Percentiles rank a stretch among this genome's conserved stretches.
phyloP scores from a whole-genome alignment of 164 flowering plant species.

The Cinnamomum chago region DNA sequence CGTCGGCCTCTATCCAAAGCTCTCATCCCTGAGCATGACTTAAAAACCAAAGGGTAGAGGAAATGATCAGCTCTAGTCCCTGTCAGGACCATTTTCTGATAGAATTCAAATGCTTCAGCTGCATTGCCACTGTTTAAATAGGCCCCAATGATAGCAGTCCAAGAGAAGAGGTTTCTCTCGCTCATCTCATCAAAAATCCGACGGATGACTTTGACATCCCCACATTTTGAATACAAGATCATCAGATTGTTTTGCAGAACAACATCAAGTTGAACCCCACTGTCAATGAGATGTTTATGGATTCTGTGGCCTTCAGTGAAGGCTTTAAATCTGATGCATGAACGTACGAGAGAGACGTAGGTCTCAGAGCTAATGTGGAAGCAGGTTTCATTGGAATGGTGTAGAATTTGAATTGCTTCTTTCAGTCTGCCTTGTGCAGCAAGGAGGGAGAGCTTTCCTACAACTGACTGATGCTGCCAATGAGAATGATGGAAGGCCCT shows the following conservation, averaged over 20 bases:
- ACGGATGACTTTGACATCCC: slow-evolving; percentile 6
- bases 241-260: slow-evolving; percentile 22
- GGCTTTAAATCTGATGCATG: slow-evolving; percentile 24
- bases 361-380: slow-evolving; percentile 5
- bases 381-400: not conserved
- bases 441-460: slow-evolving; percentile 1
- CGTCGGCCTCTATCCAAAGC: slow-evolving; percentile 12
- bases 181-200: slow-evolving; percentile 23
- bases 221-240: slow-evolving; percentile 22
- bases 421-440: slow-evolving; percentile 14
- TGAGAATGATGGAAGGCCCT: slow-evolving; percentile 1
- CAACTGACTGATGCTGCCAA: slow-evolving; percentile 3
- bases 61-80: slow-evolving; percentile 25
- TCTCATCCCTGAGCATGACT: slow-evolving; percentile 25
- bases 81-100: slow-evolving; percentile 13
- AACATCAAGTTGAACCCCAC: slow-evolving; percentile 10
- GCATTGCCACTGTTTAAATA: slow-evolving; percentile 14
- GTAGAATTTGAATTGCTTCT: slow-evolving; percentile 17
- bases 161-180: slow-evolving; percentile 26
- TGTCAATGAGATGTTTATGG: slow-evolving; percentile 16
- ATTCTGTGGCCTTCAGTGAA: slow-evolving; percentile 24
- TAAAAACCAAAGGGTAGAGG: slow-evolving; percentile 28
- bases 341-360: slow-evolving; percentile 20
- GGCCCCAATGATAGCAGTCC: slow-evolving; percentile 26
- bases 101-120: slow-evolving; percentile 11